These are phyloP conservation scores for Zoysia matrella DNA, from an alignment of 202 grass and related monocot genomes.

Conservation along the genomic window DNA sequence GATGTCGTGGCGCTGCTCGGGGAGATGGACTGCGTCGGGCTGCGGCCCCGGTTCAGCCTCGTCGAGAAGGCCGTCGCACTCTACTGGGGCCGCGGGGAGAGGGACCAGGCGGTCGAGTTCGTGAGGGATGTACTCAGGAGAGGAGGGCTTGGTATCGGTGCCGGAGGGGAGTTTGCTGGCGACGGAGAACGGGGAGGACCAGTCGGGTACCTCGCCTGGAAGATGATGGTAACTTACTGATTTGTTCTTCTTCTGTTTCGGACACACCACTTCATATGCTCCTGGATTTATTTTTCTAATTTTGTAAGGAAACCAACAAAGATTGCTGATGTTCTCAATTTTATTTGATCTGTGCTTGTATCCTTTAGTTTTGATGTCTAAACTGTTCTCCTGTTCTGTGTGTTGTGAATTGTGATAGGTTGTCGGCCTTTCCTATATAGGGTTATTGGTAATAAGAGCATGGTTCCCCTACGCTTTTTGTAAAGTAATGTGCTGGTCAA, in stretches of 20 bases:
- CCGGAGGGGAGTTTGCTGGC: constrained; percentile 45
- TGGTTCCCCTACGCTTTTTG: not conserved
- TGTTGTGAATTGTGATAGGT: constrained; percentile 3
- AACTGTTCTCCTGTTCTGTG: not conserved
- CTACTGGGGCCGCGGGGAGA: constrained; percentile 85
- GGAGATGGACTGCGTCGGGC: constrained; percentile 96
- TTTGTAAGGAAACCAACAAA: not conserved
- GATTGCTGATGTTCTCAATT: not conserved
- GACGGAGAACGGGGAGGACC: constrained; percentile 65
- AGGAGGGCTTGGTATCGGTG: constrained; percentile 54
- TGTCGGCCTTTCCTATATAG: constrained; percentile 8
- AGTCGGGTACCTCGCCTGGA: constrained; percentile 84
- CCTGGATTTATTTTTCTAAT: not conserved
- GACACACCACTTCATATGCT: not conserved
- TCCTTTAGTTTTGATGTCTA: constrained; percentile 20
- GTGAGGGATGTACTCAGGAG: constrained; percentile 85
- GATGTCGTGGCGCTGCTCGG: constrained; percentile 78
- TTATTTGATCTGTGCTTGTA: not conserved
- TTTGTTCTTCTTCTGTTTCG: not conserved
- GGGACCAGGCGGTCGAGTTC: constrained; percentile 67
- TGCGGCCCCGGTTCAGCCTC: constrained; percentile 88
- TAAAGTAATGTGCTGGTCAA: not conserved
- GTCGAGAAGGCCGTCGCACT: constrained; percentile 91
- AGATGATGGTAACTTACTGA: constrained; percentile 79
- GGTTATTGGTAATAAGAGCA: not conserved